phyloP scores from a whole-genome alignment of 208 protist genomes.

The Leishmania arabica region DNA sequence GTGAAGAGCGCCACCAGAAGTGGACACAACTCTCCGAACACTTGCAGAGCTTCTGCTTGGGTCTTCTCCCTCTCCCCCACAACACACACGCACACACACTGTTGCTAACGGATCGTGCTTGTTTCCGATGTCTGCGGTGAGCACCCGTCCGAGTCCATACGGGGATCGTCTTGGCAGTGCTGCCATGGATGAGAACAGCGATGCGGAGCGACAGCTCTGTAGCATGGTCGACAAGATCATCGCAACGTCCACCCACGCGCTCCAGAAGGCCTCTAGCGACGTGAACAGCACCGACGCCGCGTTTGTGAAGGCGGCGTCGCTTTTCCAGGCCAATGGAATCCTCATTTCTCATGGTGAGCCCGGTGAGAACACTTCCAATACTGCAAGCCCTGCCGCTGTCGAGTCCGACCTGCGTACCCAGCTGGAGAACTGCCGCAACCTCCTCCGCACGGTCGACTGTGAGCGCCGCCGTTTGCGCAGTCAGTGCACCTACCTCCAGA shows the following conservation, averaged over 20 bases:
- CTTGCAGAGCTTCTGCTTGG: not conserved
- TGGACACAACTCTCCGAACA: not conserved
- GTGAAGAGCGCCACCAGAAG: not conserved
- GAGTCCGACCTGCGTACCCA: slow-evolving; percentile 26
- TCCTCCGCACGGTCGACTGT: slow-evolving; percentile 60
- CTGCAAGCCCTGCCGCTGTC: not conserved
- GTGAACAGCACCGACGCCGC: slow-evolving; percentile 3
- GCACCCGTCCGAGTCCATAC: not conserved
- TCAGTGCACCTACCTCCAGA: slow-evolving; percentile 30
- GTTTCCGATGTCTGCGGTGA: slow-evolving; percentile 10
- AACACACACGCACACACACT: no score
- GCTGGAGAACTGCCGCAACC: slow-evolving; percentile 39
- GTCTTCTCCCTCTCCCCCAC: not conserved
- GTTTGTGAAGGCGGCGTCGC: slow-evolving; percentile 5
- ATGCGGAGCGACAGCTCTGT: slow-evolving; percentile 27
- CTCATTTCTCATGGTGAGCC: slow-evolving; percentile 7
- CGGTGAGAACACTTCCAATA: not conserved
- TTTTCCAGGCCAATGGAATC: slow-evolving; percentile 26
- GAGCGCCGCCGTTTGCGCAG: slow-evolving; percentile 49
- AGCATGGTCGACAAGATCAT: slow-evolving; percentile 22
- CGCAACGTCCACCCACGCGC: not conserved
- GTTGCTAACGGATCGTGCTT: not conserved
- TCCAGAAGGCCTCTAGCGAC: slow-evolving; percentile 13
- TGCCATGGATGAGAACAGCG: slow-evolving; percentile 12
- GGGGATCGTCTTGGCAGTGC: slow-evolving; percentile 5